Evolutionary conservation across 2,329 filamentous ascomycete genomes (phyloP), one percentile per base, ranked within the genome.

Genomic region (Bertia moriformis): DNA sequence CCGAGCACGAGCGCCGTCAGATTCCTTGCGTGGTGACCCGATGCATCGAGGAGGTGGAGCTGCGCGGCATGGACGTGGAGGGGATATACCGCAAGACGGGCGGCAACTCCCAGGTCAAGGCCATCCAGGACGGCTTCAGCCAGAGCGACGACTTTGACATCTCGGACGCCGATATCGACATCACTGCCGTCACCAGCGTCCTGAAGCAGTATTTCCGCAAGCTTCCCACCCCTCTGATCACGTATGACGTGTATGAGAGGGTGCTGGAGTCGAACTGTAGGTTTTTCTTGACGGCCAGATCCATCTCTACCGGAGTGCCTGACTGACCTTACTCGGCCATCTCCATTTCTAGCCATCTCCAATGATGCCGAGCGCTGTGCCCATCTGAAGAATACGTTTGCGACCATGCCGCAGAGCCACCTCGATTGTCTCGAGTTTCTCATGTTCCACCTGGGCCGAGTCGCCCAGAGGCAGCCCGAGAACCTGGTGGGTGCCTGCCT

Each of bases 71-170:
- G 85, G 88, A 96, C 51, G 75, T 93, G 48, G 91, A 96, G 62
- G 91, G 91, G 45, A 93, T 98, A 49, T 98, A 98, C 63, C 79
- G 91, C 52, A 98, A 98, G 68, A 94, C 88, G 38, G 91, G 91
- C 41, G 91, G 88, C 47, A 87, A 83, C 50, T 86, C 84, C 5
- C 86, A 93, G 56, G 83, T 94, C 54, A 93, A 93, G 57, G 69
- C 74, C 51, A 84, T 98, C 49, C 85, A 89, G 52, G 83, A 88
- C 47, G 87, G 88, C 12, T 96, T 98, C 55, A 88, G 95, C 57
- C 81, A 78, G 56, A 80, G 74, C 42, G 73, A 83, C 46, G 84
- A 89, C 52, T 91, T 78, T 54, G 89, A 96, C 54, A 93, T 98
- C 42, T 93, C 87, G 3, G 91, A 96, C 50, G 84, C 86, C 1